Base-by-base conservation (phyloP, 768 basidiomycete genomes). In the Candolleomyces aberdarensis region DNA sequence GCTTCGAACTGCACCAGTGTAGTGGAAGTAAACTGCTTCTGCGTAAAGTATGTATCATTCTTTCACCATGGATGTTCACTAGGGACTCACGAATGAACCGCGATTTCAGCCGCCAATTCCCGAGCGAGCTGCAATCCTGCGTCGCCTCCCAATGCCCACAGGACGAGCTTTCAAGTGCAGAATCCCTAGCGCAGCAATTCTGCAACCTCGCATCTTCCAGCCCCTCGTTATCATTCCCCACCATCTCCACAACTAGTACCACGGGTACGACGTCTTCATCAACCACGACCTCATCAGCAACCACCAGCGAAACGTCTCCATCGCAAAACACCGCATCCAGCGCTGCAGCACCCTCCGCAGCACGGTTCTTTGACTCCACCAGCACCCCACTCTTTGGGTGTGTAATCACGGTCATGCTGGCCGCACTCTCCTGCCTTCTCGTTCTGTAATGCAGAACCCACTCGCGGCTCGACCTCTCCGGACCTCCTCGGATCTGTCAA, bases 1-100 rank as follows among this genome's bases (percentile, higher is more conserved):
- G 61, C 65, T 3, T 74, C 75, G 0, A 78, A 76, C 44, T 85
- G 83, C 68, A 62, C 71, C 5, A 80, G 78, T 59, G 63, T 84
- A 29, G 70, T 75, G 13, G 78, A 79, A 6, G 79, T 84, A 36
- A 74, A 79, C 58, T 85, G 84, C 64, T 85, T 77, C 65, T 84
- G 84, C 60, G 50, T 66, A 20, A 76, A 70, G 76, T 76, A 66
- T 61, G 75, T 49, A 52, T 61, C 56, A 13, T 29, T 29, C 47
- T 17, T 40, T 6, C 10, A 22, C 29, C 9, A n/a, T n/a, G 14
- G 36, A 19, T 26, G 41, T n/a, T 41, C 51, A 22, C 19, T 59
- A 51, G 46, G 4, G n/a, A 22, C 40, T 20, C 10, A 8, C 39
- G 58, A 22, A 56, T 52, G 40, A 10, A 57, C n/a, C 31, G 17